Evolutionary conservation across 768 basidiomycete genomes (phyloP).

Genomic region (Sistotremastrum niveocremeum): DNA sequence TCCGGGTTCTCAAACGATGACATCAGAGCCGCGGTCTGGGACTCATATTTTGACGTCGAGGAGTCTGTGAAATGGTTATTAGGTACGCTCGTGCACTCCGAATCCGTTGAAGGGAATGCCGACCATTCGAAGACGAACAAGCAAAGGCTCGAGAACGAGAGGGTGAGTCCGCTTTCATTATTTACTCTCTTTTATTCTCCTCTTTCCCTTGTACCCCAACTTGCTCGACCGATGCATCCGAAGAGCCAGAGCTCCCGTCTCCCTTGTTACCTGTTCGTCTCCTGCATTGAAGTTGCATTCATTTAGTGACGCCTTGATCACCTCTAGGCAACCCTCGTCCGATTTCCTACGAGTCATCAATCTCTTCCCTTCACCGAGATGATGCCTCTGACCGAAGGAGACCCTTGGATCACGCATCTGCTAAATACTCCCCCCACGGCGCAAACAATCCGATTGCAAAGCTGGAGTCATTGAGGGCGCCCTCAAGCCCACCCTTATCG

Average conservation of each 20-base stretch:
- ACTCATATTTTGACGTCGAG: slow-evolving; percentile 76
- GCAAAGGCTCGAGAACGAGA: slow-evolving; percentile 54
- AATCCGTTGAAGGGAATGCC: not conserved
- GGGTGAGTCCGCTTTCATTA: slow-evolving; percentile 50
- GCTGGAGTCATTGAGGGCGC: too few relatives aligned
- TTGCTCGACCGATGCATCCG: slow-evolving; percentile 1
- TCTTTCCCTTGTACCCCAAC: slow-evolving; percentile 5
- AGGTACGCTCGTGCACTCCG: slow-evolving; percentile 33
- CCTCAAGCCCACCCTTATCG: too few relatives aligned
- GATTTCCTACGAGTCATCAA: too few relatives aligned
- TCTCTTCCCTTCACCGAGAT: too few relatives aligned
- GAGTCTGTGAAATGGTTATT: slow-evolving; percentile 61
- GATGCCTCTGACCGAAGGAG: too few relatives aligned
- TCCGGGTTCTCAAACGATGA: slow-evolving; percentile 61
- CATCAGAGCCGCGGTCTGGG: slow-evolving; percentile 75
- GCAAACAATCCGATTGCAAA: too few relatives aligned
- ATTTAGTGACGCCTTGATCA: too few relatives aligned
- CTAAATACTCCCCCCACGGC: too few relatives aligned
- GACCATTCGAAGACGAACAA: slow-evolving; percentile 38
- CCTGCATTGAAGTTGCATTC: slow-evolving; percentile 9
- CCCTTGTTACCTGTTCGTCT: slow-evolving; percentile 19
- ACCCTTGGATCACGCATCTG: too few relatives aligned
- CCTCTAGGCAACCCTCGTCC: too few relatives aligned
- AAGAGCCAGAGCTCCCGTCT: slow-evolving; percentile 5
- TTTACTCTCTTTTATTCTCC: slow-evolving; percentile 19